phyloP scores from a whole-genome alignment of 495 filamentous ascomycete genomes.

The Aspergillus incahuasiensis region DNA sequence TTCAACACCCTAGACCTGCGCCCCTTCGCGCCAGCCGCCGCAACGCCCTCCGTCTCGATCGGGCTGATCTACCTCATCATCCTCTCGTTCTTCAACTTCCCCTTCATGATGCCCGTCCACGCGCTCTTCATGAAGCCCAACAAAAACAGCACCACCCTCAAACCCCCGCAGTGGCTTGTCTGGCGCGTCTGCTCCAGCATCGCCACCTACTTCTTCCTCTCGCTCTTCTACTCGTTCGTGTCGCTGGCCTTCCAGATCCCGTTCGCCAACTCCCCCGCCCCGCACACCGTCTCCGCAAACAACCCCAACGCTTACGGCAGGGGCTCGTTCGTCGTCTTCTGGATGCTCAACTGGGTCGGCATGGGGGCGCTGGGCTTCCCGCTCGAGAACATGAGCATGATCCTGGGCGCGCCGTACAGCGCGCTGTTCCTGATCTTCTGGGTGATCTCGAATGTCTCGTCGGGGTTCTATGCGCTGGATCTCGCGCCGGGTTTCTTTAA shows the following conservation, averaged over 20 bases:
- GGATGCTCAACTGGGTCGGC: slow-evolving; percentile 70
- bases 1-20: slow-evolving; percentile 58
- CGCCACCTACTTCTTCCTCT: slow-evolving; percentile 61
- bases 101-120: slow-evolving; percentile 67
- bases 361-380: slow-evolving; percentile 66
- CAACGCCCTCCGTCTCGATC: slow-evolving; percentile 57
- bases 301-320: slow-evolving; percentile 55
- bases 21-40: slow-evolving; percentile 54
- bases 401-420: slow-evolving; percentile 63
- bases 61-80: slow-evolving; percentile 72
- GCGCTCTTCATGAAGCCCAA: slow-evolving; percentile 43
- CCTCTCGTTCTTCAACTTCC: slow-evolving; percentile 66
- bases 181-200: slow-evolving; percentile 61
- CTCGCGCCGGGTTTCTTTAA: slow-evolving; percentile 56
- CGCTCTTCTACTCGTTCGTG: slow-evolving; percentile 61
- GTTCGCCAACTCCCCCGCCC: slow-evolving; percentile 45
- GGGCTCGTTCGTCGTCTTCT: slow-evolving; percentile 63
- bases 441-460: slow-evolving; percentile 68
- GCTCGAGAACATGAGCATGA: slow-evolving; percentile 69
- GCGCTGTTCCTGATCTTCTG: slow-evolving; percentile 71
- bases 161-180: slow-evolving; percentile 54
- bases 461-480: slow-evolving; percentile 59
- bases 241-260: slow-evolving; percentile 63
- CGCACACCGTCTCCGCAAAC: slow-evolving; percentile 37
- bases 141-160: slow-evolving; percentile 50